Evolutionary conservation across 768 basidiomycete species (phyloP).

Genomic region (Dendrothele bispora): DNA sequence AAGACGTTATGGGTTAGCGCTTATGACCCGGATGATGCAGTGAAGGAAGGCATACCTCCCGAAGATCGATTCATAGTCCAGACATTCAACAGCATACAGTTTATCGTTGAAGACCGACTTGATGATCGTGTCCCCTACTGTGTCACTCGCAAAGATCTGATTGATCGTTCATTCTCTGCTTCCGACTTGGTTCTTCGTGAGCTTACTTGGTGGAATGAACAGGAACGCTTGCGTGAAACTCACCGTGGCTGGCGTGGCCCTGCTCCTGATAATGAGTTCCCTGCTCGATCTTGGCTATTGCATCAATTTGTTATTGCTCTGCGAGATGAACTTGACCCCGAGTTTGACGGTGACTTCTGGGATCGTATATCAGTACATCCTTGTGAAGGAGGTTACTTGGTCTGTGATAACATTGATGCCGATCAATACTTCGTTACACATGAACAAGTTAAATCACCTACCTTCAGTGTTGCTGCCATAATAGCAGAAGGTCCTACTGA

Average conservation of each 20-base stretch:
- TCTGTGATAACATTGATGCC: no score
- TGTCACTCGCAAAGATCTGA: not conserved
- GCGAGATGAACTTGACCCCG: no score
- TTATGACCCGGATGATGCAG: not conserved
- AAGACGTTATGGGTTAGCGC: not conserved
- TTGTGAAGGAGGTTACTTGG: no score
- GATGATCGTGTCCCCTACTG: not conserved
- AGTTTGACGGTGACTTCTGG: no score
- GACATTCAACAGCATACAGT: no score
- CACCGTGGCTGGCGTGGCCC: not conserved
- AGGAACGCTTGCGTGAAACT: not conserved
- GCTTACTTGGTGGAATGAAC: not conserved
- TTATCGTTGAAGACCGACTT: not conserved
- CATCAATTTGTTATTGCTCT: not conserved
- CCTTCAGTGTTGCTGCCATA: no score
- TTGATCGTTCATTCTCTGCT: not conserved
- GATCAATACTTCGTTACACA: no score
- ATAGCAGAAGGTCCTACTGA: no score
- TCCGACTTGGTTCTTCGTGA: not conserved
- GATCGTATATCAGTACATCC: no score
- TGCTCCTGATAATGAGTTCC: not conserved
- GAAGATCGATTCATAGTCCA: no score
- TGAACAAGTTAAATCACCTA: no score
- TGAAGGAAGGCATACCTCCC: not conserved
- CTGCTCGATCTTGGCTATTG: not conserved